These are phyloP conservation scores for Beauveria medogensis DNA, from an alignment of 2,329 filamentous ascomycete genomes.

Conservation along the genomic window DNA sequence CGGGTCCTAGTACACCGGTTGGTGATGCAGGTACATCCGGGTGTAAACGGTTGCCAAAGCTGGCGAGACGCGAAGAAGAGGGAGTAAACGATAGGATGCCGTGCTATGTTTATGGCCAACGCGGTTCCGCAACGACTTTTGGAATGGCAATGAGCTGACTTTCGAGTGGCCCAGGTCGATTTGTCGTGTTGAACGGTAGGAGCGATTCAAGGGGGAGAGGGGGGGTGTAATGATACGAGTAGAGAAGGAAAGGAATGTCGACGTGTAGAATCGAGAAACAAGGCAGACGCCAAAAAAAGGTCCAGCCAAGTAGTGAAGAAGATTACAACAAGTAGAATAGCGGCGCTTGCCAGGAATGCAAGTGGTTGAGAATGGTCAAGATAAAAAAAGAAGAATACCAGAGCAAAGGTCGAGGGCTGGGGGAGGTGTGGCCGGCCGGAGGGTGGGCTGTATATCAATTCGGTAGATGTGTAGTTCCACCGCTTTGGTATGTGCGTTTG, in stretches of 20 bases:
- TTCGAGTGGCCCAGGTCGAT: background rate
- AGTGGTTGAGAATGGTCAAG: background rate
- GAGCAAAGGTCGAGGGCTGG: background rate
- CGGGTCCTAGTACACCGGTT: background rate
- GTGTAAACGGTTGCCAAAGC: background rate
- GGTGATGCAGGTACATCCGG: background rate
- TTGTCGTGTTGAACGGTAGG: background rate
- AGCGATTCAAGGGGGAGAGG: background rate
- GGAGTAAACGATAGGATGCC: background rate
- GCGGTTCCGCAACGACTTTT: background rate
- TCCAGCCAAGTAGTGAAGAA: background rate
- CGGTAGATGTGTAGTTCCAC: background rate
- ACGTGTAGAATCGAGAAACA: background rate
- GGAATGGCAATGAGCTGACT: background rate
- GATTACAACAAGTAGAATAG: background rate
- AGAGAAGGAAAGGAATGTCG: background rate
- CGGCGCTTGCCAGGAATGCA: slow-evolving; percentile 1
- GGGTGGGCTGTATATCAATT: slow-evolving; percentile 5
- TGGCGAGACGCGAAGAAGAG: background rate
- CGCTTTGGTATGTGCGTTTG: background rate
- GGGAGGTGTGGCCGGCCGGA: background rate
- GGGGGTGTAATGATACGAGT: background rate
- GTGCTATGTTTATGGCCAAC: background rate
- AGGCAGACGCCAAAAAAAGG: background rate
- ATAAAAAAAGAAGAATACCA: background rate